phyloP scores from a whole-genome alignment of 2,329 filamentous ascomycete genomes.

The Canariomyces notabilis region DNA sequence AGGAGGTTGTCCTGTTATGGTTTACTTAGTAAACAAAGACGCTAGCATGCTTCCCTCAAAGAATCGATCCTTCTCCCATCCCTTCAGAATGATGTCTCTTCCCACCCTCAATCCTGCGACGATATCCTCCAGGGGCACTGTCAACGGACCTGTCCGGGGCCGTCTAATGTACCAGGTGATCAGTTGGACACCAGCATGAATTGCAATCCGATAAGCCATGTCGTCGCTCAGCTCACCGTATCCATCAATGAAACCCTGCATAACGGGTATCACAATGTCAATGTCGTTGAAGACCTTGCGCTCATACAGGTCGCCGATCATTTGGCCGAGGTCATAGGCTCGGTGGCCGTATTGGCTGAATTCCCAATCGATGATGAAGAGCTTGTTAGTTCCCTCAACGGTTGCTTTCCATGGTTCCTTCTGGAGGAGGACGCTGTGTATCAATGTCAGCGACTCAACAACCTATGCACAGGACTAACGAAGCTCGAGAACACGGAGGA shows the following conservation, averaged over 20 bases:
- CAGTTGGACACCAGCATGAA: conserved; percentile 38
- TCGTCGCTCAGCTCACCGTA: conserved; percentile 34
- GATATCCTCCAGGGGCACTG: conserved; percentile 9
- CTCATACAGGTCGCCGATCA: conserved; percentile 39
- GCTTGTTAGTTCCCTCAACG: conserved; percentile 11
- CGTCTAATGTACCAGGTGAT: conserved; percentile 27
- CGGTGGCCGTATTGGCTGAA: conserved; percentile 34
- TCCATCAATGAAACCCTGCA: conserved; percentile 34
- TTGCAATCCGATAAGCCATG: conserved; percentile 35
- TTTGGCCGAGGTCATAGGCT: conserved; percentile 37
- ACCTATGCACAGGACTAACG: no score
- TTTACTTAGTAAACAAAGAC: no score
- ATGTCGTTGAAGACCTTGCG: conserved; percentile 33
- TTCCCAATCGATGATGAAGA: conserved; percentile 43
- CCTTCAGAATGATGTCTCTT: conserved; percentile 18
- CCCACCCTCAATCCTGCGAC: conserved; percentile 11
- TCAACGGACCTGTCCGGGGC: background rate
- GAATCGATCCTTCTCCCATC: conserved; percentile 20
- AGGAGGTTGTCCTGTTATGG: no score
- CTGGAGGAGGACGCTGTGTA: conserved; percentile 31
- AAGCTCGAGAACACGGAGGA: no score
- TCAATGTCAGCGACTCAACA: no score
- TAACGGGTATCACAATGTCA: conserved; percentile 27
- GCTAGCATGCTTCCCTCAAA: conserved; percentile 16
- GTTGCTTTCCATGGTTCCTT: background rate